Evolutionary conservation across 257 asterid species (phyloP).

Genomic region (Voacanga thouarsii): DNA sequence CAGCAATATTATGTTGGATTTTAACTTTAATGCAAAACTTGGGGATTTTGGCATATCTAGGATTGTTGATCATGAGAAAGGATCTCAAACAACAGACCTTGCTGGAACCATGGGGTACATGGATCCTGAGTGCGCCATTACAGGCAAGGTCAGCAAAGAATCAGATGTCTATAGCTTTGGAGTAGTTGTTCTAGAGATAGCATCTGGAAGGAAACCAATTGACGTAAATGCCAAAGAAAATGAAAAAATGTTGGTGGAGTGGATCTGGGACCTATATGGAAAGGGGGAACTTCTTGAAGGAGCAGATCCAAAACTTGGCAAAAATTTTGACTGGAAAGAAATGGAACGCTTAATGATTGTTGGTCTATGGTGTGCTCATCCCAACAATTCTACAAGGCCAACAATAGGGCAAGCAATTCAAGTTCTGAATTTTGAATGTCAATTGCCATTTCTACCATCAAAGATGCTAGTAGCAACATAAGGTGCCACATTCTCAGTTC

Average conservation of each 20-base stretch:
- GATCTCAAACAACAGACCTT: no score
- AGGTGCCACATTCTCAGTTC: no score
- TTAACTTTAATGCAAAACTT: no score
- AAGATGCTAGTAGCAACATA: constrained; percentile 7
- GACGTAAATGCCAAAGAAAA: no score
- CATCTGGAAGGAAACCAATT: no score
- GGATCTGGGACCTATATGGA: constrained; percentile 24
- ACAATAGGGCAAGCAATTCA: constrained; percentile 21
- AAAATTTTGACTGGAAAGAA: constrained; percentile 7
- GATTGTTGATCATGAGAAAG: no score
- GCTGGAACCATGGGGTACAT: no score
- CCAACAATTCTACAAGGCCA: constrained; percentile 19
- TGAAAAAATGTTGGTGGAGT: no score
- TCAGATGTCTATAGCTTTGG: background rate
- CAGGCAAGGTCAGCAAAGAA: no score
- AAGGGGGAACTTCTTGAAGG: constrained; percentile 17
- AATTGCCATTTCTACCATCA: constrained; percentile 11
- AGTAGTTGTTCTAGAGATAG: background rate
- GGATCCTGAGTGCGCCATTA: no score
- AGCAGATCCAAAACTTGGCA: constrained; percentile 12
- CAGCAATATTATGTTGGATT: no score
- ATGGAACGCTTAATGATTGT: constrained; percentile 24
- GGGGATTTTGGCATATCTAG: no score
- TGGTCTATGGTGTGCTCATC: constrained; percentile 45
- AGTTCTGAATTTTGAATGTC: constrained; percentile 16